Evolutionary conservation across 495 filamentous ascomycete species (phyloP), one percentile per base, ranked within the genome.

Genomic region (Trichoderma reesei): DNA sequence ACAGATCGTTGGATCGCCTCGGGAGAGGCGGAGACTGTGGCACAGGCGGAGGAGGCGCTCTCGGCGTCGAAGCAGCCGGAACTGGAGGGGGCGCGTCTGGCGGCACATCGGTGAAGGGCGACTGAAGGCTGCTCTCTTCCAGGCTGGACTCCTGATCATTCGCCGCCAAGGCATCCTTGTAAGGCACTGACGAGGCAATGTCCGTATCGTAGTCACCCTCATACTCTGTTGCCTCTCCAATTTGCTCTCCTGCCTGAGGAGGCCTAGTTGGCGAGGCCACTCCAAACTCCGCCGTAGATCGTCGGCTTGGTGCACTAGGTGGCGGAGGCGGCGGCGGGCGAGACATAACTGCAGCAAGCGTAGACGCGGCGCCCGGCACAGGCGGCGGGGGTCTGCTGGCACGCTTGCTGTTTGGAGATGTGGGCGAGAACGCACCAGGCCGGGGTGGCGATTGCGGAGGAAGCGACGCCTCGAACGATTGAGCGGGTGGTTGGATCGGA

Each of bases 171-270:
- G 94, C 93, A 77, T 96, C 94, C 74, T 95, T 94, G 72, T 94
- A 89, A 46, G 88, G 88, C 10, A 85, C 91, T 37, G 90, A 87
- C 54, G 95, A 89, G 1, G 89, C 92, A 68, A 98, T 97, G 73
- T 98, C 94, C 44, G 94, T 98, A 68, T 98, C 94, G 72, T 98
- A 98, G 71, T 98, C 94, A 20, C 92, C 94, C 73, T 98, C 94
- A 71, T 98, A 98, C 73, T 97, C 94, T 2, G 90, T 96, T 41
- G 90, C 79, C 71, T 94, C 92, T 68, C 80, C 83, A 51, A 92
- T 90, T 18, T 82, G 88, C 46, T 90, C 88, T 37, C 85, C 82
- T 44, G 80, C 76, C 33, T 74, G 63, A 73, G 63, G 76, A 72
- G 61, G 61, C 41, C 61, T 41, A 11, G 41, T 34, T 3, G 61